Base-by-base conservation (phyloP, 2,329 filamentous ascomycete genomes). In the Lecanicillium sp. region DNA sequence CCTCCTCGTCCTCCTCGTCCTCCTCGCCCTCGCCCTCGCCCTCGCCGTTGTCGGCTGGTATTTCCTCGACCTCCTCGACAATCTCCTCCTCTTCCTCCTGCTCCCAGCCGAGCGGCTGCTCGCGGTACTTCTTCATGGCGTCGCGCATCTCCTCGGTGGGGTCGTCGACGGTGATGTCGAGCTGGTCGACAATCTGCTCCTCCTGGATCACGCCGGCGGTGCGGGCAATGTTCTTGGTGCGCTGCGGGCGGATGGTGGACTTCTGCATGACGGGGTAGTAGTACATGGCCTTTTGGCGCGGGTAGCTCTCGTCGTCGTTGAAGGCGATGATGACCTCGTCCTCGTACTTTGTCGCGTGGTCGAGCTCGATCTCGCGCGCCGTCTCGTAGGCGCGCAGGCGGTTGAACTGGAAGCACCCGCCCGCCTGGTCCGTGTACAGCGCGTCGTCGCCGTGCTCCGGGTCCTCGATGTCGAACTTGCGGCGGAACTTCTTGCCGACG, bases 241-340 rank as follows among this genome's bases (percentile, higher is more conserved):
- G 74, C 63, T 83, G 80, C 24, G 79, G 79, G 37, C 79, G 72
- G 57, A 86, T 78, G 19, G 73, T 72, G 39, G 74, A 78, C 46
- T 79, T 77, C 62, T 84, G 80, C 66, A 85, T 77, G 53, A 86
- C 73, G 4, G 83, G 83, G 56, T 85, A 86, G 64, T 84, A 86
- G 62, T 82, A 84, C 11, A 75, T 78, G 6, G 74, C 81, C 61
- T 78, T 79, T 54, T 78, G 72, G 48, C 67, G 64, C 43, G 72
- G 72, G 52, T 74, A 70, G 41, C 65, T 58, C 20, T 64, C 73
- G 52, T 77, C 75, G 52, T 80, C 74, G 55, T 79, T 73, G 58
- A 76, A 74, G 3, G 78, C 72, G 23, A 86, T 65, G 49, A 83
- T 72, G 27, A 85, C 68, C 62, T 86, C 81, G 52, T 84, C 74